Evolutionary conservation across 2,329 filamentous ascomycete genomes (phyloP).

Genomic region (Trichoderma asperellum): DNA sequence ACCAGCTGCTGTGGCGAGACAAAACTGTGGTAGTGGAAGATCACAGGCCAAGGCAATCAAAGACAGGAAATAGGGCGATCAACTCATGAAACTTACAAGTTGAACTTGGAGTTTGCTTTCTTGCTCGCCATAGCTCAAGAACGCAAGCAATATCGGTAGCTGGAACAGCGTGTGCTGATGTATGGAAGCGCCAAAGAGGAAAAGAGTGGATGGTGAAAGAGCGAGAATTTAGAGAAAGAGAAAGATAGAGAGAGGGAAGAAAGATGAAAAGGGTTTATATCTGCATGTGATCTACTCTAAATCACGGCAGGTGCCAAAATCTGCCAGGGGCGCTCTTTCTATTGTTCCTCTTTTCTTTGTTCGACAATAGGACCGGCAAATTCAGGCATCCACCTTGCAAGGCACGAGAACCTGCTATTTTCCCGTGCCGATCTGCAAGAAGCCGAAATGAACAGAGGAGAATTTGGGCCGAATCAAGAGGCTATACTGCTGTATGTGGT

Average conservation of each 20-base stretch:
- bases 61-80: too few species aligned
- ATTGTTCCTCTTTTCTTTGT: not conserved
- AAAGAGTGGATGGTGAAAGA: not conserved
- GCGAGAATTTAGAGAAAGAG: not conserved
- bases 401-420: not conserved
- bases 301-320: conserved; percentile 8
- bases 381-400: conserved; percentile 9
- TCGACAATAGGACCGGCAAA: not conserved
- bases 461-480: not conserved
- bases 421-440: not conserved
- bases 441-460: not conserved
- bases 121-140: conserved; percentile 6
- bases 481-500: not conserved
- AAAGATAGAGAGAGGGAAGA: not conserved
- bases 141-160: not conserved
- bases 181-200: not conserved
- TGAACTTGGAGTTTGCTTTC: not conserved
- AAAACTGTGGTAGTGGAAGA: not conserved
- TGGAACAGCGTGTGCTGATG: not conserved
- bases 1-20: not conserved
- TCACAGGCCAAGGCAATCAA: too few species aligned
- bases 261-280: not conserved
- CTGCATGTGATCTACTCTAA: not conserved
- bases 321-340: not conserved
- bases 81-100: not conserved